phyloP scores from a whole-genome alignment of 805 yeast species.

The Yamadazyma scolyti region DNA sequence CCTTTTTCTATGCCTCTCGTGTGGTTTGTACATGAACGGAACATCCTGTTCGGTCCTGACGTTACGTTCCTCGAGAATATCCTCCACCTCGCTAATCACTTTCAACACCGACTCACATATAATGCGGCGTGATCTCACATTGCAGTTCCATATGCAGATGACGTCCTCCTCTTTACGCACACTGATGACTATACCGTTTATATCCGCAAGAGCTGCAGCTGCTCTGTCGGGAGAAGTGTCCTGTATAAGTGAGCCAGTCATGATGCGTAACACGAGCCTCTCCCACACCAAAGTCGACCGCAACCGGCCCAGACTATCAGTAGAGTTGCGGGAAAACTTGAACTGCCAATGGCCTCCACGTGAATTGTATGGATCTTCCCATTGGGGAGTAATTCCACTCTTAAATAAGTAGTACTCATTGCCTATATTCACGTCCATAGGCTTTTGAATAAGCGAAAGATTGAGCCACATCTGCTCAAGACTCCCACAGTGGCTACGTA shows the following conservation, averaged over 20 bases:
- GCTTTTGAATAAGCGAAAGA: conserved; percentile 34
- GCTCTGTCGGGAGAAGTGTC: conserved; percentile 25
- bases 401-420: conserved; percentile 57
- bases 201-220: conserved; percentile 43
- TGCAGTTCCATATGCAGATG: conserved; percentile 60
- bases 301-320: conserved; percentile 20
- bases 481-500: conserved; percentile 39
- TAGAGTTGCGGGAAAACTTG: conserved; percentile 38
- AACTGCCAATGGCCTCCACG: conserved; percentile 65
- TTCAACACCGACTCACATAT: too few species aligned
- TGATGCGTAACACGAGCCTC: conserved; percentile 46
- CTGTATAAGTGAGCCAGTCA: conserved; percentile 48
- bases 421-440: conserved; percentile 39
- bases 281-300: conserved; percentile 51
- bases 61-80: too few species aligned
- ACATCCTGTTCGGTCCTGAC: too few species aligned
- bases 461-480: conserved; percentile 54
- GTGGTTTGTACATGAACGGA: too few species aligned
- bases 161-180: conserved; percentile 58
- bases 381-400: conserved; percentile 57
- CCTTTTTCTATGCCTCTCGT: too few species aligned
- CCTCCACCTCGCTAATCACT: too few species aligned
- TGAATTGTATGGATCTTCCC: conserved; percentile 63
- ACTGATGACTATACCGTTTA: conserved; percentile 58
- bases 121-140: too few species aligned